Percentiles rank a stretch among this genome's conserved stretches.
Evolutionary conservation across 2,329 filamentous ascomycete species (phyloP).

Genomic region (Cladophialophora exuberans): DNA sequence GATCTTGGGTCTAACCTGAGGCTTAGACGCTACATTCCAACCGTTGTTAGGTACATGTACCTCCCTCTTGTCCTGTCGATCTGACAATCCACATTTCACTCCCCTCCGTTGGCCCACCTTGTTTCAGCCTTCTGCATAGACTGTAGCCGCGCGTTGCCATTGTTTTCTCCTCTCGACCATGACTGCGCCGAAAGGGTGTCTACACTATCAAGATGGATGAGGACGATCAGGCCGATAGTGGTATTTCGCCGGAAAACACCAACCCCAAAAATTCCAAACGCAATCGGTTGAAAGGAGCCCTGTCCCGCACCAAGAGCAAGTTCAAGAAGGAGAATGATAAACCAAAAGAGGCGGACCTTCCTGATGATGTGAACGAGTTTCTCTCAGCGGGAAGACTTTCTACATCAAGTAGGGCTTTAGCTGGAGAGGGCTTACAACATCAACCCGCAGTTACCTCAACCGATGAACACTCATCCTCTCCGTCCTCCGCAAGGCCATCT

Average conservation of each 20-base stretch:
- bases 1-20: background rate
- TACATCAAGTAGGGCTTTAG: slow-evolving; percentile 19
- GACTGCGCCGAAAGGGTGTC: slow-evolving; percentile 4
- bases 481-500: slow-evolving; percentile 26
- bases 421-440: slow-evolving; percentile 3
- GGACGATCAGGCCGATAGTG: slow-evolving; percentile 24
- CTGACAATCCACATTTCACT: slow-evolving; percentile 8
- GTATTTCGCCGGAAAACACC: slow-evolving; percentile 9
- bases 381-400: slow-evolving; percentile 30
- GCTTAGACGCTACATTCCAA: slow-evolving; percentile 13
- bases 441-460: background rate
- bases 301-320: slow-evolving; percentile 32
- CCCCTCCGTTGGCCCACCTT: slow-evolving; percentile 15
- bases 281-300: slow-evolving; percentile 31
- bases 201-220: slow-evolving; percentile 26
- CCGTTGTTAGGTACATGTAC: background rate
- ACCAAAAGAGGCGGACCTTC: slow-evolving; percentile 18
- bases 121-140: slow-evolving; percentile 17
- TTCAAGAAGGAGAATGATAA: slow-evolving; percentile 30
- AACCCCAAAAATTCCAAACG: slow-evolving; percentile 25
- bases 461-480: slow-evolving; percentile 4
- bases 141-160: background rate
- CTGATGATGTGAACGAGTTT: slow-evolving; percentile 33
- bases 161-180: slow-evolving; percentile 12
- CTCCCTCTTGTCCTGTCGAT: slow-evolving; percentile 1